Percentiles rank a stretch among this genome's conserved stretches.
Conservation (phyloP, 371 early-diverging fungal genomes). For the Mucor indicus region DNA sequence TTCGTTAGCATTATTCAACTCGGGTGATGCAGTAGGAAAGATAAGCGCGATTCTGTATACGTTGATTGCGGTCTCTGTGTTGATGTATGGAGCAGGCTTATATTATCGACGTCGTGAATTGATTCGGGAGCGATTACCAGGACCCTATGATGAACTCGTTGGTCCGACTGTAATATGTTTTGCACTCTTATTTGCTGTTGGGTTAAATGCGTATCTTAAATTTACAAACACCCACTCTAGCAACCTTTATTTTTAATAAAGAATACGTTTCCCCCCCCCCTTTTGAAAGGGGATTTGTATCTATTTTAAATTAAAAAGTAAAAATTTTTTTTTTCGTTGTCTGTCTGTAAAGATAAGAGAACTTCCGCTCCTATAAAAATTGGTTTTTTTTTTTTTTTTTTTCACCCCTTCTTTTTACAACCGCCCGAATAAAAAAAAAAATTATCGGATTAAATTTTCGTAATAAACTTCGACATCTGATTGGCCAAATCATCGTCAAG, state of each 20-base stretch:
- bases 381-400: too few species aligned
- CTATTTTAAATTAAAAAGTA: too few species aligned
- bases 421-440: too few species aligned
- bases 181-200: conserved; percentile 84
- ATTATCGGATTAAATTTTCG: too few species aligned
- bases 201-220: conserved; percentile 84
- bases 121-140: conserved; percentile 69
- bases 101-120: conserved; percentile 92
- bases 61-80: conserved; percentile 72
- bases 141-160: conserved; percentile 73
- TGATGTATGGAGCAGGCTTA: conserved; percentile 88
- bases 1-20: conserved; percentile 81
- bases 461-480: too few species aligned
- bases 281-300: too few species aligned
- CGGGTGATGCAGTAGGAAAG: conserved; percentile 76
- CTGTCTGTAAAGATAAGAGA: too few species aligned
- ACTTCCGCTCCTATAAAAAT: too few species aligned
- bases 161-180: conserved; percentile 89
- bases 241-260: conserved; percentile 24
- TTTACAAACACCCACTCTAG: conserved; percentile 43
- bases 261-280: too few species aligned
- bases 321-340: too few species aligned
- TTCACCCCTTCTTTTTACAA: too few species aligned
- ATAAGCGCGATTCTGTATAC: conserved; percentile 82
- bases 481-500: too few species aligned